phyloP scores from a whole-genome alignment of 306 rosid genomes.

The Sophora flavescens region DNA sequence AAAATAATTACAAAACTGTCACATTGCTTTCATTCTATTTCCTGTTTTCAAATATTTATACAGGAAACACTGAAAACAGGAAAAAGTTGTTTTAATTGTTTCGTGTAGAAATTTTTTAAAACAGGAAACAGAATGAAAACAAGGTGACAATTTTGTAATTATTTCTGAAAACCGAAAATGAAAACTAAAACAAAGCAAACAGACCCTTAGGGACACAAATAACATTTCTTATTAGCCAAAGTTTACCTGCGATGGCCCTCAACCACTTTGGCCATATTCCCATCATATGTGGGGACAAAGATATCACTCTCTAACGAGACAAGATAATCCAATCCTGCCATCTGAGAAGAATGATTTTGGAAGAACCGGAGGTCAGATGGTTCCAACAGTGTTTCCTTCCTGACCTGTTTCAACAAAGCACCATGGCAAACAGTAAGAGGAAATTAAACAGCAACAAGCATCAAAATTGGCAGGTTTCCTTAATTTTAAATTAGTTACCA shows the following conservation, averaged over 20 bases:
- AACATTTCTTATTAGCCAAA: conserved; percentile 15
- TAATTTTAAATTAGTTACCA: conserved; percentile 58
- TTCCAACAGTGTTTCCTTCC: conserved; percentile 93
- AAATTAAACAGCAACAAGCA: conserved; percentile 24
- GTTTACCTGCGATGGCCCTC: conserved; percentile 98
- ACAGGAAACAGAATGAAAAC: no score
- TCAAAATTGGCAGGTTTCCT: conserved; percentile 17
- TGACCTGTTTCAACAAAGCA: conserved; percentile 66
- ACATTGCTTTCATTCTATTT: no score
- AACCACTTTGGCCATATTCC: conserved; percentile 99
- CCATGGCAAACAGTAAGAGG: conserved; percentile 39
- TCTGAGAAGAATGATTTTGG: conserved; percentile 97
- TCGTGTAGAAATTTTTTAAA: no score
- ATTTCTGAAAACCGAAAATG: no score
- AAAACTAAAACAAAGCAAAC: no score
- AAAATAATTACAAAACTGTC: no score
- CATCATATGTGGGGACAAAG: conserved; percentile 96
- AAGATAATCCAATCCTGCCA: conserved; percentile 98
- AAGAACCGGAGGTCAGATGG: conserved; percentile 83
- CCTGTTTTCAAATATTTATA: no score
- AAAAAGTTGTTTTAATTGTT: no score
- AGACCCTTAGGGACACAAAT: background rate
- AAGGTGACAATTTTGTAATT: no score
- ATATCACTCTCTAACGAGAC: conserved; percentile 96
- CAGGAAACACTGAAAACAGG: no score